Evolutionary conservation across 495 filamentous ascomycete genomes (phyloP).

Genomic region (Hyaloscypha variabilis): DNA sequence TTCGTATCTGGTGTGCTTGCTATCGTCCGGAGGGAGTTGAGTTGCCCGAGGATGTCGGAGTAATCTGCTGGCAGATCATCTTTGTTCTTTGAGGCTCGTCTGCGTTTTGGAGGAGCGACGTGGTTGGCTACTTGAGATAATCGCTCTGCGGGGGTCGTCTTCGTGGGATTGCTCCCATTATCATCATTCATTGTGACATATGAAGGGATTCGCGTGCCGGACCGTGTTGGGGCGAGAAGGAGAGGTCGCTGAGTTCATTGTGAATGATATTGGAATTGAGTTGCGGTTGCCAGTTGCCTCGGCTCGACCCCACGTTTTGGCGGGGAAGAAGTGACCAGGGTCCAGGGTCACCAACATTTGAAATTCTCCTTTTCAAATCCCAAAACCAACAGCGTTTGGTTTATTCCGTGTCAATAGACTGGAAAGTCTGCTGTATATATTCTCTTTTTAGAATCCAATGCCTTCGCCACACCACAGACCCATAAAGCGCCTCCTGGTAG

Average conservation of each 20-base stretch:
- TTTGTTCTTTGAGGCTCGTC: slow-evolving; percentile 28
- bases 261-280: slow-evolving; percentile 3
- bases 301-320: slow-evolving; percentile 24
- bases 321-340: slow-evolving; percentile 10
- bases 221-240: not conserved
- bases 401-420: not conserved
- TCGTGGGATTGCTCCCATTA: slow-evolving; percentile 28
- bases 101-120: slow-evolving; percentile 30
- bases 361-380: not conserved
- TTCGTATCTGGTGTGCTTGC: slow-evolving; percentile 54
- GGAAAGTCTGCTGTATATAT: not conserved
- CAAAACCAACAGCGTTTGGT: not conserved
- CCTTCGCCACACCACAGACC: slow-evolving; percentile 17
- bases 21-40: slow-evolving; percentile 49
- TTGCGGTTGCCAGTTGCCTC: slow-evolving; percentile 25
- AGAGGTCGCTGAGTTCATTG: not conserved
- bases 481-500: slow-evolving; percentile 56
- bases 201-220: not conserved
- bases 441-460: not conserved
- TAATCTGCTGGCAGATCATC: slow-evolving; percentile 57
- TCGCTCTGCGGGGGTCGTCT: slow-evolving; percentile 22
- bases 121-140: slow-evolving; percentile 32
- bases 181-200: slow-evolving; percentile 15
- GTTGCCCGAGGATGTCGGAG: slow-evolving; percentile 58
- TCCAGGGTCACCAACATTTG: not conserved